Percentiles rank a stretch among this genome's conserved stretches.
Conservation (phyloP, 1,284 basidiomycete genomes). For the Apiotrichum domesticum region DNA sequence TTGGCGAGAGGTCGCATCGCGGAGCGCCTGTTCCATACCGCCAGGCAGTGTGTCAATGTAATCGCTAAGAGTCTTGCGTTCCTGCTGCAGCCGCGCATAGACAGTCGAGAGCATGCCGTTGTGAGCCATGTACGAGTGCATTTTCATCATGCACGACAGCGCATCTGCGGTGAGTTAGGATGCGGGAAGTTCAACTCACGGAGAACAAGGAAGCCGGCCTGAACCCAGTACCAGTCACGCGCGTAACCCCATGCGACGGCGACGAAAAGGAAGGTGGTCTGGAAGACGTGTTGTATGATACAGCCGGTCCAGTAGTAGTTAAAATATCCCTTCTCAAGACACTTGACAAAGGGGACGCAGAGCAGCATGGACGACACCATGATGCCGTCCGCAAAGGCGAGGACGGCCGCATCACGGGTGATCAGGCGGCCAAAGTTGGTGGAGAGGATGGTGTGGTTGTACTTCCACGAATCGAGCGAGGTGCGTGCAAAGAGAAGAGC, state of each 20-base stretch:
- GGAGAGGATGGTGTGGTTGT: constrained; percentile 70
- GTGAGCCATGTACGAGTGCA: constrained; percentile 87
- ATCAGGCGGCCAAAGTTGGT: constrained; percentile 81
- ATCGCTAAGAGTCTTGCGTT: constrained; percentile 32
- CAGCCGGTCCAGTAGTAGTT: constrained; percentile 68
- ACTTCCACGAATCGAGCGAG: constrained; percentile 66
- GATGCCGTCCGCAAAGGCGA: constrained; percentile 76
- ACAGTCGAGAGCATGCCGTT: constrained; percentile 76
- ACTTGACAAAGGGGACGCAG: constrained; percentile 73
- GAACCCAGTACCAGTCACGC: constrained; percentile 95
- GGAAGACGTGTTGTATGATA: constrained; percentile 69
- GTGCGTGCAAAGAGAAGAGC: constrained; percentile 73
- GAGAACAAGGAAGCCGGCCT: constrained; percentile 91
- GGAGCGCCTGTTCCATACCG: constrained; percentile 30
- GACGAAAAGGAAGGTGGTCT: constrained; percentile 61
- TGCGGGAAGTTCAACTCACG: constrained; percentile 44
- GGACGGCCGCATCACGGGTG: constrained; percentile 72
- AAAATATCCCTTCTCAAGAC: constrained; percentile 69
- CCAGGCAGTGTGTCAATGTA: constrained; percentile 34
- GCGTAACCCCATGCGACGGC: constrained; percentile 54
- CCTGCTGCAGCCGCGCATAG: constrained; percentile 32
- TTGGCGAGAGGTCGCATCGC: constrained; percentile 31
- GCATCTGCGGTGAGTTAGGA: constrained; percentile 25
- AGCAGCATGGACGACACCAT: constrained; percentile 71
- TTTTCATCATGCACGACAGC: constrained; percentile 46